A percentile compares a stretch with the other conserved stretches of the same genome.
These are phyloP conservation scores for Hyaloscypha finlandica DNA, from an alignment of 495 filamentous ascomycete species.

Conservation along the genomic window DNA sequence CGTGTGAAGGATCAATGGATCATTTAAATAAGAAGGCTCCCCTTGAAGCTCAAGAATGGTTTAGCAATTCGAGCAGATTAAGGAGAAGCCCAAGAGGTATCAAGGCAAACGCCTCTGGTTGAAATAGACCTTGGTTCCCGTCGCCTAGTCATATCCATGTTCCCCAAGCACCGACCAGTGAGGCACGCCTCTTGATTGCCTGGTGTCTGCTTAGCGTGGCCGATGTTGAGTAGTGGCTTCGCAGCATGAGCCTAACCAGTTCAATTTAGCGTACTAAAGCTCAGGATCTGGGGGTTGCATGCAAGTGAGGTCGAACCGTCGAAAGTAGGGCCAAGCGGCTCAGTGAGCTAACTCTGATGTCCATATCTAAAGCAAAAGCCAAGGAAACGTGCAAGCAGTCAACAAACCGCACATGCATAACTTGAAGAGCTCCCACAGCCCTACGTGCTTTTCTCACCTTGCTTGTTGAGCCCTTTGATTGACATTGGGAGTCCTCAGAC, in stretches of 20 bases:
- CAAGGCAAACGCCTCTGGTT: not conserved
- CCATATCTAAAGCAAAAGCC: not conserved
- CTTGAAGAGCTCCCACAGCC: not conserved
- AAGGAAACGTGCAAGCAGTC: not conserved
- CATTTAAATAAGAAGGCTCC: not conserved
- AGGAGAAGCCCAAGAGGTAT: not conserved
- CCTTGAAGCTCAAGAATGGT: not conserved
- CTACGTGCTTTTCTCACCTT: constrained; percentile 14
- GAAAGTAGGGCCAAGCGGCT: not conserved
- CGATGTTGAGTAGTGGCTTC: not conserved
- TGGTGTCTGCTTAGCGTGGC: not conserved
- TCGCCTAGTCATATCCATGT: too few species aligned
- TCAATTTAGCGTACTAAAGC: not conserved
- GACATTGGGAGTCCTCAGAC: not conserved
- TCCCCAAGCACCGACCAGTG: too few species aligned
- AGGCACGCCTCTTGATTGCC: not conserved
- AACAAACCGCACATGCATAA: not conserved
- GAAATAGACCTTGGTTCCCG: not conserved
- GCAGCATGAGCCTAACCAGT: not conserved
- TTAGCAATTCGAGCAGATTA: not conserved
- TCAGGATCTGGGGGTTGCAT: not conserved
- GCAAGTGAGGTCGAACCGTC: too few species aligned
- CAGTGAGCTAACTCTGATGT: not conserved
- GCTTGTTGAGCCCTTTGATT: not conserved
- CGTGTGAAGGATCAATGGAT: not conserved